Percentiles rank a stretch among this genome's conserved stretches.
These are phyloP conservation scores for Aspergillus caelatus DNA, from an alignment of 2,329 filamentous ascomycete genomes.

Conservation along the genomic window DNA sequence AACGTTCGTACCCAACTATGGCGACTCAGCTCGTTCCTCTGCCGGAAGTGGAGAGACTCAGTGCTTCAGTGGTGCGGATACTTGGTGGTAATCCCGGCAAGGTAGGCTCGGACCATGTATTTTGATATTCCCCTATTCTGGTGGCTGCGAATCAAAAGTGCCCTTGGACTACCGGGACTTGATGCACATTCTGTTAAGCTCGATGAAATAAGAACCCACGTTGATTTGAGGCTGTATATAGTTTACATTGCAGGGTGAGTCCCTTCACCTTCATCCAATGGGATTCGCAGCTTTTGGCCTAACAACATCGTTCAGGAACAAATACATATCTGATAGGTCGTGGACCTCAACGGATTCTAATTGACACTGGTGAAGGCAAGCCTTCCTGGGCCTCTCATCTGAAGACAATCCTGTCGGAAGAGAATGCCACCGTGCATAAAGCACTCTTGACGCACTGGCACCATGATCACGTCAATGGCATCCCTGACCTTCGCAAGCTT, in stretches of 20 bases:
- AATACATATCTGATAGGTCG: conserved; percentile 93
- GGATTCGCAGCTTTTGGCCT: not conserved
- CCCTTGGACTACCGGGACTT: not conserved
- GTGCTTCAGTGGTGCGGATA: conserved; percentile 77
- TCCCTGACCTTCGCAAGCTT: conserved; percentile 66
- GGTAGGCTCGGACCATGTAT: conserved; percentile 42
- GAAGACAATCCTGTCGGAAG: conserved; percentile 64
- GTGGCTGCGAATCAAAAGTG: not conserved
- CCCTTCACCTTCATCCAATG: not conserved
- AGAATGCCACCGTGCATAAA: conserved; percentile 68
- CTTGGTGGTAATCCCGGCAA: conserved; percentile 90
- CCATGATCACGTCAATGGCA: conserved; percentile 78
- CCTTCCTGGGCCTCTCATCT: conserved; percentile 72
- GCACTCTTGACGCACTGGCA: conserved; percentile 93
- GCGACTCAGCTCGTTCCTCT: conserved; percentile 65
- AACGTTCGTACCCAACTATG: conserved; percentile 48
- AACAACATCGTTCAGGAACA: conserved; percentile 59
- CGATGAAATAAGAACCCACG: not conserved
- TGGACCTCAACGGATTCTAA: conserved; percentile 71
- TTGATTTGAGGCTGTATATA: conserved; percentile 18
- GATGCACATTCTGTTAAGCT: not conserved
- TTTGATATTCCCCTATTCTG: not conserved
- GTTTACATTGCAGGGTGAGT: conserved; percentile 63
- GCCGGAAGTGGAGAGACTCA: conserved; percentile 75
- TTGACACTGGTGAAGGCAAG: conserved; percentile 87